phyloP scores from a whole-genome alignment of 78 protist species.

The Monocercomonoides exilis region DNA sequence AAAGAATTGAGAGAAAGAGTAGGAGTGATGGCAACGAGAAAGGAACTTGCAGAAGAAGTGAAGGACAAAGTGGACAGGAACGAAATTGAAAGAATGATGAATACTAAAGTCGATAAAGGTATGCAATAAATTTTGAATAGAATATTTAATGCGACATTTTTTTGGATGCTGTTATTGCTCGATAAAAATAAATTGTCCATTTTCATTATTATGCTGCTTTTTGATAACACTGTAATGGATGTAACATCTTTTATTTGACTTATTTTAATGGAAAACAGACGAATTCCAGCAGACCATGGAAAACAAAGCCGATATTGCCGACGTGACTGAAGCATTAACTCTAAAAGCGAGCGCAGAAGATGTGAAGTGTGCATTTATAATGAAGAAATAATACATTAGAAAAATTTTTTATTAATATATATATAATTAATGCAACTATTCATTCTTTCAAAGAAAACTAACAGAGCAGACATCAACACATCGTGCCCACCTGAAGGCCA shows the following conservation, averaged over 20 bases:
- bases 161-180: not conserved
- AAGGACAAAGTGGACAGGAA: not conserved
- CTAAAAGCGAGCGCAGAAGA: constrained; percentile 20
- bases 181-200: not conserved
- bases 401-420: not conserved
- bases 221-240: not conserved
- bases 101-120: not conserved
- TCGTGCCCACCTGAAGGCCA: not conserved
- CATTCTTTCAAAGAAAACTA: not conserved
- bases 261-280: not conserved
- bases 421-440: not conserved
- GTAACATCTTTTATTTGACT: not conserved
- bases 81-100: not conserved
- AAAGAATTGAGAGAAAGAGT: not conserved
- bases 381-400: no score
- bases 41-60: not conserved
- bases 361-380: constrained; percentile 1
- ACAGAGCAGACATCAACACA: not conserved
- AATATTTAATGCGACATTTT: not conserved
- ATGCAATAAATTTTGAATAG: not conserved
- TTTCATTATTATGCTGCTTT: not conserved
- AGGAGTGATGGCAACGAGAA: not conserved
- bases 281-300: not conserved
- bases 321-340: not conserved
- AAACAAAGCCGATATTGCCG: not conserved